Percentiles rank a stretch among this genome's conserved stretches.
These are phyloP conservation scores for Fonsecaea multimorphosa DNA, from an alignment of 2,329 filamentous ascomycete genomes.

Conservation along the genomic window DNA sequence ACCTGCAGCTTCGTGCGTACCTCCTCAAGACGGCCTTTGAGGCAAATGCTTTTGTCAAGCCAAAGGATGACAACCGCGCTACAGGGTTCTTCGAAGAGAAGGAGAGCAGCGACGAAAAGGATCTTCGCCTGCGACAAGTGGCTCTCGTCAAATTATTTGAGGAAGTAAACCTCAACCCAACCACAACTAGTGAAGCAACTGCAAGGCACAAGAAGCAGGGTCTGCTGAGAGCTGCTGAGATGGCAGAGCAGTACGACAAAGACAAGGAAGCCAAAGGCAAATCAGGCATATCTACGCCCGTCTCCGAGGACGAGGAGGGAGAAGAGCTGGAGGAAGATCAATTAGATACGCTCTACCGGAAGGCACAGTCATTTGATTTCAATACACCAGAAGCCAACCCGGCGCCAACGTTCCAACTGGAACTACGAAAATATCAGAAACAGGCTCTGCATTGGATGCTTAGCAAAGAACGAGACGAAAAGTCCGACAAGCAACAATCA, in stretches of 20 bases:
- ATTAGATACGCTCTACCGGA: conserved; percentile 89
- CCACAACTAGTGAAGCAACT: conserved; percentile 73
- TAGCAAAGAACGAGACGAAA: conserved; percentile 83
- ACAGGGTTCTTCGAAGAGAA: conserved; percentile 80
- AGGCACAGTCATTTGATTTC: conserved; percentile 97
- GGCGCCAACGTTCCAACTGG: conserved; percentile 78
- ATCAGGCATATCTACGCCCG: conserved; percentile 61
- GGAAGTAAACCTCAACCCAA: conserved; percentile 82
- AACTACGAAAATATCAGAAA: conserved; percentile 89
- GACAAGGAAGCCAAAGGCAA: conserved; percentile 55
- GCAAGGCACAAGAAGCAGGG: conserved; percentile 82
- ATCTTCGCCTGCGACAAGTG: conserved; percentile 81
- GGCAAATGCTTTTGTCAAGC: conserved; percentile 64
- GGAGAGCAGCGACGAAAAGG: conserved; percentile 84
- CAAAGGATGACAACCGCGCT: conserved; percentile 72
- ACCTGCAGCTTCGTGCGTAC: conserved; percentile 81
- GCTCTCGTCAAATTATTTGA: conserved; percentile 87
- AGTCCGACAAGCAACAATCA: conserved; percentile 72
- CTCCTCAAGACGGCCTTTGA: conserved; percentile 77
- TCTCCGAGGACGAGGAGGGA: conserved; percentile 76
- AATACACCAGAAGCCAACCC: conserved; percentile 86
- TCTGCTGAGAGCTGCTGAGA: conserved; percentile 83
- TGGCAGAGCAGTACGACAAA: conserved; percentile 75
- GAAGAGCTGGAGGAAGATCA: conserved; percentile 94
- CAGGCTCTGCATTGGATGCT: conserved; percentile 98